phyloP scores from a whole-genome alignment of 2,329 filamentous ascomycete genomes.

The Leptoxyphium fumago region DNA sequence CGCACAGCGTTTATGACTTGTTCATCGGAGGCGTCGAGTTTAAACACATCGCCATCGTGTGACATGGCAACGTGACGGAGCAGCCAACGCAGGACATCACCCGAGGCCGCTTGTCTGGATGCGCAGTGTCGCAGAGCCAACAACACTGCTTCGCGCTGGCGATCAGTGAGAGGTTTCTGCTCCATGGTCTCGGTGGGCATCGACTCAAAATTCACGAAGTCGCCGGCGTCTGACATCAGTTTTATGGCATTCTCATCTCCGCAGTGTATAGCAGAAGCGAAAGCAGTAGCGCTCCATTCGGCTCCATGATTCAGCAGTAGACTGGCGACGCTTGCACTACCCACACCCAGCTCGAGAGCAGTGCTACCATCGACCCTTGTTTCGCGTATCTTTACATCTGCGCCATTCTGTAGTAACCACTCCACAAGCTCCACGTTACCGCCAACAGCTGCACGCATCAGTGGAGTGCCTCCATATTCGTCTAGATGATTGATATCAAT shows the following conservation, averaged over 20 bases:
- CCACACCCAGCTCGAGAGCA: constrained; percentile 3
- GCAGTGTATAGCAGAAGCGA: constrained; percentile 3
- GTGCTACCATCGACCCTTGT: neutral
- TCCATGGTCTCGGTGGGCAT: neutral
- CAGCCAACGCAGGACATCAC: no score
- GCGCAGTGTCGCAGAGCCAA: neutral
- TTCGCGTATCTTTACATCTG: constrained; percentile 1
- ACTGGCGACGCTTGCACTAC: constrained; percentile 1
- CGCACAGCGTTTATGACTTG: no score
- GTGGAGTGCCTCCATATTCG: constrained; percentile 5
- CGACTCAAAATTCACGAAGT: constrained; percentile 1
- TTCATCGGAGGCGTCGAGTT: no score
- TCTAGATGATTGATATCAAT: constrained; percentile 4
- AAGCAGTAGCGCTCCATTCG: constrained; percentile 3
- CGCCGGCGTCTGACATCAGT: constrained; percentile 1
- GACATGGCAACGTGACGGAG: no score
- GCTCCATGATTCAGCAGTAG: constrained; percentile 1
- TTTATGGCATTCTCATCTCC: constrained; percentile 3
- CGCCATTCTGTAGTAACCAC: constrained; percentile 4
- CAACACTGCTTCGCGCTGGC: neutral
- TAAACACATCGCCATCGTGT: no score
- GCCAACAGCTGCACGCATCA: constrained; percentile 6
- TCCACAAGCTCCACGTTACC: constrained; percentile 2
- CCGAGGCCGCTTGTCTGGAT: no score
- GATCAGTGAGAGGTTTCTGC: neutral